Conservation (phyloP, 441 rosid species). For the Gossypium trilobum region DNA sequence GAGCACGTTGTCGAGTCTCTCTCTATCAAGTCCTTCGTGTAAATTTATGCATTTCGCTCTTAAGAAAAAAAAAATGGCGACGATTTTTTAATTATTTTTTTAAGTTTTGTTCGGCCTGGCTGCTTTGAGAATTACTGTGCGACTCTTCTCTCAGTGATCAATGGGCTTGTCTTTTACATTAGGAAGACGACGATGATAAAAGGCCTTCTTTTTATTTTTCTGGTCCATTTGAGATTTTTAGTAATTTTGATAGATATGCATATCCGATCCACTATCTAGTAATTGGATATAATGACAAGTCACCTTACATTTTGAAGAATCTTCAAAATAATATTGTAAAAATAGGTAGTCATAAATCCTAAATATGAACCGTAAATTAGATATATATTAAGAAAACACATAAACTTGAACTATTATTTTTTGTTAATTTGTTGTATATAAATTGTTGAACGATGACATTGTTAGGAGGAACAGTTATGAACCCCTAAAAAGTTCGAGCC, state of each 20-base stretch:
- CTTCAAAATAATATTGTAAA: too few species aligned
- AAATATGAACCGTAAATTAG: too few species aligned
- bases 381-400: too few species aligned
- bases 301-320: too few species aligned
- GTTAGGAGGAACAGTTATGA: too few species aligned
- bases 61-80: background rate
- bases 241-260: too few species aligned
- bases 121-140: background rate
- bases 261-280: too few species aligned
- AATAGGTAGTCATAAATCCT: accelerated
- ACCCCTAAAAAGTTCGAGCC: accelerated
- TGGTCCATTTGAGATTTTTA: background rate
- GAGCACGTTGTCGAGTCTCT: slow-evolving; percentile 24
- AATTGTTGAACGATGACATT: too few species aligned
- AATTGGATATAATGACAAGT: too few species aligned
- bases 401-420: too few species aligned
- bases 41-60: slow-evolving; percentile 4
- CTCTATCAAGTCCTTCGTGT: slow-evolving; percentile 12
- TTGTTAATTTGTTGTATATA: too few species aligned
- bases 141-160: slow-evolving; percentile 2
- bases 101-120: slow-evolving; percentile 5
- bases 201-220: background rate
- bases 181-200: slow-evolving; percentile 13
- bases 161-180: slow-evolving; percentile 28
- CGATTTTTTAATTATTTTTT: background rate